Evolutionary conservation across 129 eudicot genomes (phyloP).

Genomic region (Lonicera japonica): DNA sequence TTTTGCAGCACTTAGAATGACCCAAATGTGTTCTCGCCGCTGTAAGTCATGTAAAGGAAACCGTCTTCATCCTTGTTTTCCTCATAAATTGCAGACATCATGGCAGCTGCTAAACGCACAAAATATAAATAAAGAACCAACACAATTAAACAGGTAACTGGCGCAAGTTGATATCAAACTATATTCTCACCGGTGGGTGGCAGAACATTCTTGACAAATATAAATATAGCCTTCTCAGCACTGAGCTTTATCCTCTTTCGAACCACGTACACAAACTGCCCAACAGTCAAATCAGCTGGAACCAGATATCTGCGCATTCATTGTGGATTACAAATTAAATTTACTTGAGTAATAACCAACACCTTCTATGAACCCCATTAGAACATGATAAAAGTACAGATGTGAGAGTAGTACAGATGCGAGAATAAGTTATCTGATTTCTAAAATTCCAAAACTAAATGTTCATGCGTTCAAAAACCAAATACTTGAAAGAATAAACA

Average conservation of each 20-base stretch:
- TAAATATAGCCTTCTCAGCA: conserved; percentile 85
- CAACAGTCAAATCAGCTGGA: conserved; percentile 84
- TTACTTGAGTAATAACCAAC: not conserved
- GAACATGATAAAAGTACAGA: not conserved
- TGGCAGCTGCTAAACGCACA: conserved; percentile 52
- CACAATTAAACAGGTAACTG: not conserved
- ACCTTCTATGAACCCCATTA: not conserved
- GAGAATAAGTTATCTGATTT: not conserved
- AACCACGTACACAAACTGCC: conserved; percentile 80
- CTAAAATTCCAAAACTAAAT: not conserved
- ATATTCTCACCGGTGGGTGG: conserved; percentile 70
- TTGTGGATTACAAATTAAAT: not conserved
- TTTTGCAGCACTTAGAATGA: conserved; percentile 26
- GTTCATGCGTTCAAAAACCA: no score
- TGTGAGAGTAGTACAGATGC: no score
- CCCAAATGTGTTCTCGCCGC: conserved; percentile 95
- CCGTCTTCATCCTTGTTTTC: conserved; percentile 89
- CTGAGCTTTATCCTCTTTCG: conserved; percentile 86
- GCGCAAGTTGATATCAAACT: not conserved
- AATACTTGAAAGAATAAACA: not conserved
- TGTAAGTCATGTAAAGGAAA: conserved; percentile 84
- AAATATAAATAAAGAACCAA: not conserved
- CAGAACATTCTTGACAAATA: conserved; percentile 75
- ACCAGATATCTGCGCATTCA: conserved; percentile 59
- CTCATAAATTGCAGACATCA: conserved; percentile 87